Evolutionary conservation across 345 rosid species (phyloP), one percentile per base, ranked within the genome.

Genomic region (Eucalyptus sp.): DNA sequence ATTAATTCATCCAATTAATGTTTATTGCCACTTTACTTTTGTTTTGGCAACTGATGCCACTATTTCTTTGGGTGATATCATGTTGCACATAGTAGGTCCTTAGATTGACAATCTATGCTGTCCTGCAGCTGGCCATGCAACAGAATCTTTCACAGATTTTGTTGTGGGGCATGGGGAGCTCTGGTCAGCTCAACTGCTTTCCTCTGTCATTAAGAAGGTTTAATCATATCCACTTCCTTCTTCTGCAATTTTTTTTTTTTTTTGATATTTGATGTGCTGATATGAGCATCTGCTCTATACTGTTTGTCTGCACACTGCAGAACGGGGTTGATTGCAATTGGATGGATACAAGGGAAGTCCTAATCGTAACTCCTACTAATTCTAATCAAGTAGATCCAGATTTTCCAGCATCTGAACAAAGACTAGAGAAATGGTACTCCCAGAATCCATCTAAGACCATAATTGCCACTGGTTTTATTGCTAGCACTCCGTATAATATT

Each of bases 311-410:
- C 58, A 66, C 86, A 50, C 48, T 92, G 92, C 95, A 97, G 99
- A 95, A 89, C 86, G 99, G 98, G 62, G 90, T 93, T 41, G 96
- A 97, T 89, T 96, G 98, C 93, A 89, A 66, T 89, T 98, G 99
- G 99, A 96, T 98, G 99, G 99, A 98, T 92, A 96, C 99, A 37
- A 97, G 99, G 91, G 99, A 98, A 17, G 98, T 98, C 62, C 94
- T 98, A 80, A 94, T 97, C 86, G 99, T 98, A 60, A 96, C 93
- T 93, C 99, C 98, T 80, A 95, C 96, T 31, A 94, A 97, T 92
- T 91, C 99, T 89, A 94, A 96, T 93, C 99, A 97, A 92, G 99
- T 96, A 17, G 99, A 98, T 95, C 99, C 99, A 80, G 99, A 97
- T 93, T 96, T 96, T 87, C 86, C 37, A 13, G 98, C 94, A 91